Conservation (phyloP, 2,329 filamentous ascomycete species). For the Claviceps fusiformis region DNA sequence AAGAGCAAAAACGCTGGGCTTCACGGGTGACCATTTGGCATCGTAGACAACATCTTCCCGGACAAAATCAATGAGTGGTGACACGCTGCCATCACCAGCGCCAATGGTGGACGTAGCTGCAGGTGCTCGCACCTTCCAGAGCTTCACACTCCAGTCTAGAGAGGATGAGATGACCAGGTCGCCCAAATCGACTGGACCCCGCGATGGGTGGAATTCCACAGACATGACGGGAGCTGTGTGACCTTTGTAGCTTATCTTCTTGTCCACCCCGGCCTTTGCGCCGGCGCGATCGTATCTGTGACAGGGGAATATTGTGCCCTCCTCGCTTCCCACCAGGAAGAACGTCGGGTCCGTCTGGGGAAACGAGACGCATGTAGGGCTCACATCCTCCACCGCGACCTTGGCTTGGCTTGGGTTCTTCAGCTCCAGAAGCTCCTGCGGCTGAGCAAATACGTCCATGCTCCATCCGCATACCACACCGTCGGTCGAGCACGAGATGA, state of each 20-base stretch:
- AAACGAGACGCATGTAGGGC: slow-evolving; percentile 88
- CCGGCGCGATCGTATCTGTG: slow-evolving; percentile 95
- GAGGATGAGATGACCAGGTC: slow-evolving; percentile 87
- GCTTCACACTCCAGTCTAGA: slow-evolving; percentile 91
- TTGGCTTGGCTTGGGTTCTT: slow-evolving; percentile 74
- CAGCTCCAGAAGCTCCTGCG: slow-evolving; percentile 84
- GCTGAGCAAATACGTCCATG: slow-evolving; percentile 93
- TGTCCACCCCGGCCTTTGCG: slow-evolving; percentile 89
- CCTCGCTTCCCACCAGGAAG: slow-evolving; percentile 92
- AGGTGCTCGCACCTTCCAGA: slow-evolving; percentile 86
- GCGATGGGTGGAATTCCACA: slow-evolving; percentile 85
- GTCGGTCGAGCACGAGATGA: slow-evolving; percentile 92
- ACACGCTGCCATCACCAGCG: slow-evolving; percentile 38
- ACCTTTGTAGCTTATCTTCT: slow-evolving; percentile 73
- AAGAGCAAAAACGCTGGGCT: slow-evolving; percentile 85
- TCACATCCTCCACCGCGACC: slow-evolving; percentile 69
- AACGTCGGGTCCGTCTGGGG: slow-evolving; percentile 92
- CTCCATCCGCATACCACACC: slow-evolving; percentile 96
- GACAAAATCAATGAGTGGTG: slow-evolving; percentile 76
- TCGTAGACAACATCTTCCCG: slow-evolving; percentile 97
- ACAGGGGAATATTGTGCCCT: slow-evolving; percentile 91
- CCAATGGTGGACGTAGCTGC: slow-evolving; percentile 54
- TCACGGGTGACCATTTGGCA: slow-evolving; percentile 85
- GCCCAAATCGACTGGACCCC: slow-evolving; percentile 84
- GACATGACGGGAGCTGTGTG: slow-evolving; percentile 94